Evolutionary conservation across 1,139 yeast genomes (phyloP).

Genomic region (Taphrina flavorubra): DNA sequence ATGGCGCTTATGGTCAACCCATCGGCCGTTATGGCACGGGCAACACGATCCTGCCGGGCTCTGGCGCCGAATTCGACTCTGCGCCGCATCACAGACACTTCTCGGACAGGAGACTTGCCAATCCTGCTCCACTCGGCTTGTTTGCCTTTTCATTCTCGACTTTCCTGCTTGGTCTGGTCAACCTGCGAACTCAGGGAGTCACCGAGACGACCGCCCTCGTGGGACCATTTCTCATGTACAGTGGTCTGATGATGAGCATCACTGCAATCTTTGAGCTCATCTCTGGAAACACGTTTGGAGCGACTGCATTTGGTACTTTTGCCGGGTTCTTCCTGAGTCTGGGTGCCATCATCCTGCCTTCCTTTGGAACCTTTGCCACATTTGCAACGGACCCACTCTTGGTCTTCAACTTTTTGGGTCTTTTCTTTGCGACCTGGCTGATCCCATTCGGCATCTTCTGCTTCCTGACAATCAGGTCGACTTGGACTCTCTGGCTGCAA

Average conservation of each 20-base stretch:
- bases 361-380: slow-evolving; percentile 16
- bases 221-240: slow-evolving; percentile 28
- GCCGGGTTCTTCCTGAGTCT: slow-evolving; percentile 31
- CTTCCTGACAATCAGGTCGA: slow-evolving; percentile 27
- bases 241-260: slow-evolving; percentile 25
- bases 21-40: slow-evolving; percentile 13
- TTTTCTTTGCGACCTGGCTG: slow-evolving; percentile 27
- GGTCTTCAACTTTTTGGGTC: slow-evolving; percentile 22
- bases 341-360: slow-evolving; percentile 25
- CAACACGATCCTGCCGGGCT: slow-evolving; percentile 7
- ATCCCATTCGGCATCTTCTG: slow-evolving; percentile 31
- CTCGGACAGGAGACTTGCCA: slow-evolving; percentile 24
- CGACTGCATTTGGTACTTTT: slow-evolving; percentile 29
- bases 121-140: slow-evolving; percentile 30
- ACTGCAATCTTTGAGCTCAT: slow-evolving; percentile 25
- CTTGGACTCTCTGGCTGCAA: slow-evolving; percentile 32
- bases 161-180: slow-evolving; percentile 29
- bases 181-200: slow-evolving; percentile 17
- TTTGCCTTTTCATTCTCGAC: slow-evolving; percentile 29
- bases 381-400: slow-evolving; percentile 6
- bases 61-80: slow-evolving; percentile 18
- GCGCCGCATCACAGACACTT: slow-evolving; percentile 22
- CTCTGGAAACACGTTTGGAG: slow-evolving; percentile 31
- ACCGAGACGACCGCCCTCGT: slow-evolving; percentile 19
- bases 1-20: slow-evolving; percentile 17